Conservation (phyloP, 805 yeast species). For the Pichia membranifaciens region DNA sequence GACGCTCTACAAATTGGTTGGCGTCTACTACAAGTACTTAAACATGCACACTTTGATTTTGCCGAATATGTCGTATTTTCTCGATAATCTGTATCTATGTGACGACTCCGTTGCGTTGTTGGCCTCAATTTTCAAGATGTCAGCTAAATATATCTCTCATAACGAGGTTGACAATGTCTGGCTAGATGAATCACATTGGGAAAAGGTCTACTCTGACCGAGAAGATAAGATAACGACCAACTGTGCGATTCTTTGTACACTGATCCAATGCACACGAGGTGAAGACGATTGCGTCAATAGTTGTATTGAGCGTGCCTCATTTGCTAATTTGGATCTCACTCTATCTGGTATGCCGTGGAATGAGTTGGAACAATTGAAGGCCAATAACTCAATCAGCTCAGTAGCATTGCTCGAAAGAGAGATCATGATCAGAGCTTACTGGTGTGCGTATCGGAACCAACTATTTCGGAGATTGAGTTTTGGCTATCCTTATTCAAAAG, state of each 20-base stretch:
- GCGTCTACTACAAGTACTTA: constrained; percentile 37
- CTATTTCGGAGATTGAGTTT: constrained; percentile 30
- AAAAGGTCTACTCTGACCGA: constrained; percentile 29
- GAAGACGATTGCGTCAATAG: constrained; percentile 21
- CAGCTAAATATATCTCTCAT: constrained; percentile 30
- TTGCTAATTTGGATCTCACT: neutral
- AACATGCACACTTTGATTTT: constrained; percentile 34
- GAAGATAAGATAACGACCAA: constrained; percentile 28
- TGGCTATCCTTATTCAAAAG: constrained; percentile 32
- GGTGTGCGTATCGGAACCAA: constrained; percentile 36
- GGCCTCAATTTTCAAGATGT: constrained; percentile 32
- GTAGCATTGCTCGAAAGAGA: constrained; percentile 27
- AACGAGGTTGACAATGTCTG: constrained; percentile 21
- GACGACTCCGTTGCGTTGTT: constrained; percentile 25
- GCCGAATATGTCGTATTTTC: constrained; percentile 31
- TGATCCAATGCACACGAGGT: constrained; percentile 23
- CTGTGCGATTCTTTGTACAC: constrained; percentile 25
- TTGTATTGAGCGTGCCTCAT: constrained; percentile 13
- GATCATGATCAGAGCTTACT: constrained; percentile 29
- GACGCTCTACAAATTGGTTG: constrained; percentile 31
- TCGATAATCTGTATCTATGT: constrained; percentile 27
- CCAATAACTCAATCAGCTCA: neutral
- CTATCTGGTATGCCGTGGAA: neutral
- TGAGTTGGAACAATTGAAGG: neutral
- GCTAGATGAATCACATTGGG: constrained; percentile 35